Evolutionary conservation across 805 yeast species (phyloP).

Genomic region (Kodamaea nitidulidarum): DNA sequence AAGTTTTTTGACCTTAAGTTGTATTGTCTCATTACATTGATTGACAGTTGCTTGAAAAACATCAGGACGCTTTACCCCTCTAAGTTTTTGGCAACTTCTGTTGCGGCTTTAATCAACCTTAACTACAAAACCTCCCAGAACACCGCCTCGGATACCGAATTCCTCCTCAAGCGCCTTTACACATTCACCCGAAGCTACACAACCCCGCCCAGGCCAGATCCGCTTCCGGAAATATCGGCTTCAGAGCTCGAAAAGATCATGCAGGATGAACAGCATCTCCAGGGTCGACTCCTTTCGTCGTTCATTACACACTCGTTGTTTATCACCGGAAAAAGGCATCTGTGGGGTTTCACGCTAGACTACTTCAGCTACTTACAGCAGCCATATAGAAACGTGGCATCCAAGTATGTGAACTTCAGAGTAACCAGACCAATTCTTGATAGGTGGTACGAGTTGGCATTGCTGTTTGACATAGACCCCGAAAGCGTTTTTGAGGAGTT

Average conservation of each 20-base stretch:
- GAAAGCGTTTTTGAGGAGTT: conserved; percentile 39
- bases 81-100: conserved; percentile 67
- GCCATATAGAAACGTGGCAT: conserved; percentile 1
- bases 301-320: conserved; percentile 54
- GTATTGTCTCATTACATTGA: conserved; percentile 63
- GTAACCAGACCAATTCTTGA: conserved; percentile 14
- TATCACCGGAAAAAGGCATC: conserved; percentile 19
- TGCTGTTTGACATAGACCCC: conserved; percentile 64
- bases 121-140: conserved; percentile 30
- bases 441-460: conserved; percentile 40
- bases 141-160: conserved; percentile 18
- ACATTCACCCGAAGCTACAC: conserved; percentile 51
- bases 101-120: conserved; percentile 54
- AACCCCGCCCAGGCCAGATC: conserved; percentile 37
- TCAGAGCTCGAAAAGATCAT: conserved; percentile 36
- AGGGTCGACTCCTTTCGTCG: conserved; percentile 60
- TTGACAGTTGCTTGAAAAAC: conserved; percentile 53
- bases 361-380: conserved; percentile 21
- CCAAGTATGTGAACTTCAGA: conserved; percentile 5
- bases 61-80: conserved; percentile 75
- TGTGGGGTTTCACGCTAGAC: conserved; percentile 23
- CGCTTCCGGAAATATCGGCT: conserved; percentile 17
- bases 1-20: conserved; percentile 51
- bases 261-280: conserved; percentile 59
- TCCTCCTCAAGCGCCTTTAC: conserved; percentile 57